Percentiles rank a stretch among this genome's conserved stretches.
These are phyloP conservation scores for Vitellaria paradoxa DNA, from an alignment of 179 eudicot genomes.

Conservation along the genomic window DNA sequence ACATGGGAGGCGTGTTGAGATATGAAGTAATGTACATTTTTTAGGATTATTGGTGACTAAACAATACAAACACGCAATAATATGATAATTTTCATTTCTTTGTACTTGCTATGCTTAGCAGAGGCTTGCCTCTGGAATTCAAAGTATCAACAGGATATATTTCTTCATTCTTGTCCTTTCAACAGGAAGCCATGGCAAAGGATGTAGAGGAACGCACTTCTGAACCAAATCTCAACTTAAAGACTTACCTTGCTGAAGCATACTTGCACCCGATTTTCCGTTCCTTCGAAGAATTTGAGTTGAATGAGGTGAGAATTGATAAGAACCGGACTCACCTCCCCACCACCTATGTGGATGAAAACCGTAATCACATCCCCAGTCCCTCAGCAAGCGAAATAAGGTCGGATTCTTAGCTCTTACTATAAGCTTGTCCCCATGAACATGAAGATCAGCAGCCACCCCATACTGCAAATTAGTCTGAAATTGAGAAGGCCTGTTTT, in stretches of 20 bases:
- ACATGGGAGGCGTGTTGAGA: too few relatives aligned
- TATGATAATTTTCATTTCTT: too few relatives aligned
- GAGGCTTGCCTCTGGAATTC: not conserved
- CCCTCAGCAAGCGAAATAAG: constrained; percentile 24
- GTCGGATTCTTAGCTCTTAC: constrained; percentile 21
- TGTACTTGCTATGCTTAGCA: too few relatives aligned
- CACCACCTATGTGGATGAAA: constrained; percentile 15
- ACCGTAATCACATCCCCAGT: constrained; percentile 29
- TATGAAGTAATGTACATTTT: too few relatives aligned
- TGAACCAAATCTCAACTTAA: constrained; percentile 48
- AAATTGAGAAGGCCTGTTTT: constrained; percentile 10
- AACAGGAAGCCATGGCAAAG: constrained; percentile 82
- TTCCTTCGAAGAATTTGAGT: constrained; percentile 72
- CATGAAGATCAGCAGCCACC: constrained; percentile 16
- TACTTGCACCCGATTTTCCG: constrained; percentile 87
- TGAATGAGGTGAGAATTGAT: constrained; percentile 57
- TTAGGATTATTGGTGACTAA: too few relatives aligned
- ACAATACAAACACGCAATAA: too few relatives aligned
- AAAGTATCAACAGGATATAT: not conserved
- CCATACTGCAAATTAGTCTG: constrained; percentile 13
- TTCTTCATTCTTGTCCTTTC: constrained; percentile 4
- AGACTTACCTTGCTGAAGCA: constrained; percentile 65
- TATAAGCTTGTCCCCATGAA: not conserved
- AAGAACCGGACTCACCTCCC: constrained; percentile 36
- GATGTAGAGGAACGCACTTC: constrained; percentile 57